These are phyloP conservation scores for Pezicula carpinea DNA, from an alignment of 2,329 filamentous ascomycete genomes.

Conservation along the genomic window DNA sequence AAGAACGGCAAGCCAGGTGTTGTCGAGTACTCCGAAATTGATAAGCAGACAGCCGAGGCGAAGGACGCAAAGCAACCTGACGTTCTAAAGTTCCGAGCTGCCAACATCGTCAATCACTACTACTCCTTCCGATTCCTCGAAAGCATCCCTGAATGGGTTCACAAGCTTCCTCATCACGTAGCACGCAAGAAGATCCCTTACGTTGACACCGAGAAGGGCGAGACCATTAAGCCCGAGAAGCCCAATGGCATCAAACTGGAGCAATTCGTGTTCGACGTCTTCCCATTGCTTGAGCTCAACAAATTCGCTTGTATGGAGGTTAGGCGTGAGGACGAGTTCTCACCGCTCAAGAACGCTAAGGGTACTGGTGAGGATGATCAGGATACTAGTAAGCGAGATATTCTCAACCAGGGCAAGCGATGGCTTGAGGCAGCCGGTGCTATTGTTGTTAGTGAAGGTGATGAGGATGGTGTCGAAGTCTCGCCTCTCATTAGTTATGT, in stretches of 20 bases:
- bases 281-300: constrained; percentile 77
- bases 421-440: constrained; percentile 81
- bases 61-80: constrained; percentile 74
- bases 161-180: constrained; percentile 89
- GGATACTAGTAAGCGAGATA: constrained; percentile 86
- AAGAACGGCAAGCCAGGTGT: constrained; percentile 97
- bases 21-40: constrained; percentile 98
- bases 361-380: constrained; percentile 90
- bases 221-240: constrained; percentile 83
- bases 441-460: constrained; percentile 60
- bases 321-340: constrained; percentile 95
- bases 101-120: constrained; percentile 99
- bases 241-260: constrained; percentile 98
- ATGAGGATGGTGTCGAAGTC: constrained; percentile 73
- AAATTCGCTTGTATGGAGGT: constrained; percentile 97
- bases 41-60: constrained; percentile 81
- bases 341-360: constrained; percentile 84
- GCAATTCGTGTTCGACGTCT: constrained; percentile 98
- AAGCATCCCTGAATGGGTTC: constrained; percentile 79
- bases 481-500: constrained; percentile 94
- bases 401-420: constrained; percentile 81
- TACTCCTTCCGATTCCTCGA: constrained; percentile 94
- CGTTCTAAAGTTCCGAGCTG: constrained; percentile 91
- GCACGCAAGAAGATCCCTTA: constrained; percentile 97
- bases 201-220: constrained; percentile 70